These are phyloP conservation scores for Celoporthe dispersa DNA, from an alignment of 2,329 filamentous ascomycete genomes.

Conservation along the genomic window DNA sequence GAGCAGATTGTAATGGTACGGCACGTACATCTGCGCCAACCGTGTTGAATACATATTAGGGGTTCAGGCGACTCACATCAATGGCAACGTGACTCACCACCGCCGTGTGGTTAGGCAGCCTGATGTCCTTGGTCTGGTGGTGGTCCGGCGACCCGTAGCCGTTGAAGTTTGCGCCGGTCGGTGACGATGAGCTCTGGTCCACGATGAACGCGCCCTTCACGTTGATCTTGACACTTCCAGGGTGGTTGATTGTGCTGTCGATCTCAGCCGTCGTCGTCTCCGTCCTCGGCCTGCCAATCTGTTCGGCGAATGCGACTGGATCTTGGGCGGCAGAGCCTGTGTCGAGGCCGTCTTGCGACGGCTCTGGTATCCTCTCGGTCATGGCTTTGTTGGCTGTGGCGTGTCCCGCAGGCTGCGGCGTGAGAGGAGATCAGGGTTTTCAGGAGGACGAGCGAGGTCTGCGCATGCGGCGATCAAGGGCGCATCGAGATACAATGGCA, in stretches of 20 bases:
- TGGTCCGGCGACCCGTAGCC: conserved; percentile 54
- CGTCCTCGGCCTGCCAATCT: conserved; percentile 40
- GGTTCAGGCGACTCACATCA: conserved; percentile 67
- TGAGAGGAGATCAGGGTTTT: neutral
- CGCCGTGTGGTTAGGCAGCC: conserved; percentile 93
- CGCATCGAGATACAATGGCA: neutral
- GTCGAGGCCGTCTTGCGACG: conserved; percentile 4
- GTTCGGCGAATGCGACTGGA: conserved; percentile 23
- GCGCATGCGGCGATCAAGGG: neutral
- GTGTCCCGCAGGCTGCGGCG: neutral
- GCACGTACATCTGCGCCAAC: neutral
- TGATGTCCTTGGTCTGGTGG: conserved; percentile 85
- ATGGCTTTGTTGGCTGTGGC: conserved; percentile 6
- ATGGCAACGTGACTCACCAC: conserved; percentile 96
- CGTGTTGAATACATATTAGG: neutral
- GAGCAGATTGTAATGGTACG: neutral
- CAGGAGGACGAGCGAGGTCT: neutral
- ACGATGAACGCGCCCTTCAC: conserved; percentile 96
- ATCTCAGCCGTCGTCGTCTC: conserved; percentile 60
- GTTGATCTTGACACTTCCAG: conserved; percentile 86
- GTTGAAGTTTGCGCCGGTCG: conserved; percentile 44
- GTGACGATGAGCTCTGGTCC: conserved; percentile 70
- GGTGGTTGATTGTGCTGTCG: conserved; percentile 64
- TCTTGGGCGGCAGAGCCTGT: conserved; percentile 11
- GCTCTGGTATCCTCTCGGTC: conserved; percentile 15